A percentile compares a stretch with the other conserved stretches of the same genome.
These are phyloP conservation scores for Globisporangium cylindrosporum DNA, from an alignment of 352 stramenopile genomes.

Conservation along the genomic window DNA sequence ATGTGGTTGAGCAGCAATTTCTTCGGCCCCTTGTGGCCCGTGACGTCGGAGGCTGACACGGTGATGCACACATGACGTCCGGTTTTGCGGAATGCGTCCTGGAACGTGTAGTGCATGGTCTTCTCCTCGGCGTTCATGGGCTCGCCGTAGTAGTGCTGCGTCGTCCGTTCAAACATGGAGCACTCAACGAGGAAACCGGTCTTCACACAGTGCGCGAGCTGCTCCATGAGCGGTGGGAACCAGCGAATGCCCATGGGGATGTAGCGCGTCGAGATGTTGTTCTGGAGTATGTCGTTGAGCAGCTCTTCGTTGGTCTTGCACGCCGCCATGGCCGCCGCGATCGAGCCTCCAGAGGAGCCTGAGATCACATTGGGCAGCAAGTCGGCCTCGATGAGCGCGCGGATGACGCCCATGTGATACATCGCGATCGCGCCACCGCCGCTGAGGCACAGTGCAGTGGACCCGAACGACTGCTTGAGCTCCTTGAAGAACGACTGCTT, in stretches of 20 bases:
- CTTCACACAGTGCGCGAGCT: constrained; percentile 88
- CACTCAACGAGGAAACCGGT: constrained; percentile 87
- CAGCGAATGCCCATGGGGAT: constrained; percentile 57
- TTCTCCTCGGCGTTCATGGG: constrained; percentile 43
- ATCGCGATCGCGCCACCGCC: constrained; percentile 91
- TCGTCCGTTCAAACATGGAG: constrained; percentile 77
- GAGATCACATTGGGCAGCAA: constrained; percentile 92
- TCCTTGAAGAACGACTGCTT: constrained; percentile 54
- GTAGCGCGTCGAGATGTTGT: constrained; percentile 59
- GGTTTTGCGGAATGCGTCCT: constrained; percentile 92
- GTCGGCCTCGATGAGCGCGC: constrained; percentile 82
- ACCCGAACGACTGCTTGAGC: constrained; percentile 82
- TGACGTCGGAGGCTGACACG: constrained; percentile 89
- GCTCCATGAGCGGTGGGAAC: constrained; percentile 81
- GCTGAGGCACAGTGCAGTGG: constrained; percentile 89
- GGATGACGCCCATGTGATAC: constrained; percentile 94
- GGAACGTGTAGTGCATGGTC: constrained; percentile 87
- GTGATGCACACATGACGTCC: constrained; percentile 94
- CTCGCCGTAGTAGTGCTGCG: constrained; percentile 90
- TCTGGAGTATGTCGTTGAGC: constrained; percentile 45
- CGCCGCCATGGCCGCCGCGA: constrained; percentile 83
- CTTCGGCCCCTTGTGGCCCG: constrained; percentile 72
- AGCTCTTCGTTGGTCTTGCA: constrained; percentile 85
- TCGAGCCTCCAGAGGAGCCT: constrained; percentile 90
- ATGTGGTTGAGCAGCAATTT: constrained; percentile 93